These are phyloP conservation scores for Stylonectria norvegica DNA, from an alignment of 2,329 filamentous ascomycete genomes.

Conservation along the genomic window DNA sequence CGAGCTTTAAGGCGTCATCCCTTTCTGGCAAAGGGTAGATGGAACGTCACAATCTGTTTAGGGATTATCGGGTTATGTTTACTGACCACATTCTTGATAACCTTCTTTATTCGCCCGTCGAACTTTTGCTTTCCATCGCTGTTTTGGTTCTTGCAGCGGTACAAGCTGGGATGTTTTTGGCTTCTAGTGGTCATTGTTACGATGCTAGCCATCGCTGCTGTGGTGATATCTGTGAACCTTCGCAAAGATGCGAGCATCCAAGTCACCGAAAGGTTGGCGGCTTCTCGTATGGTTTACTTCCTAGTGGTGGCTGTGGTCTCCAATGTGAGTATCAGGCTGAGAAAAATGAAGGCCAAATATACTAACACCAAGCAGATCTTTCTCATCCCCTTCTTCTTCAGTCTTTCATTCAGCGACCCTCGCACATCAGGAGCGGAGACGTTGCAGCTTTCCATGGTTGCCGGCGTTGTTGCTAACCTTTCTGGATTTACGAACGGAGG, in stretches of 20 bases:
- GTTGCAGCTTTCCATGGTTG: conserved; percentile 57
- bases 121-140: conserved; percentile 65
- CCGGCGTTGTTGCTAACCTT: conserved; percentile 62
- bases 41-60: conserved; percentile 57
- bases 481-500: conserved; percentile 63
- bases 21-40: conserved; percentile 58
- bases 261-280: conserved; percentile 56
- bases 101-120: conserved; percentile 51
- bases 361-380: conserved; percentile 47
- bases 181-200: conserved; percentile 50
- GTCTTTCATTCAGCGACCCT: conserved; percentile 45
- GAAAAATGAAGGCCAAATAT: background rate
- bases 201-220: conserved; percentile 47
- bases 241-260: conserved; percentile 53
- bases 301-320: conserved; percentile 54
- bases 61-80: conserved; percentile 47
- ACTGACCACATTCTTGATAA: conserved; percentile 59
- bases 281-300: conserved; percentile 69
- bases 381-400: conserved; percentile 62
- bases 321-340: conserved; percentile 44
- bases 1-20: conserved; percentile 53
- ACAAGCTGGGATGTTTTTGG: conserved; percentile 55
- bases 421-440: conserved; percentile 37
- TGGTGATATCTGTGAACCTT: conserved; percentile 56
- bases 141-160: conserved; percentile 63